Percentiles rank a stretch among this genome's conserved stretches.
phyloP scores from a whole-genome alignment of 179 eudicot species.

The Camellia oleifera region DNA sequence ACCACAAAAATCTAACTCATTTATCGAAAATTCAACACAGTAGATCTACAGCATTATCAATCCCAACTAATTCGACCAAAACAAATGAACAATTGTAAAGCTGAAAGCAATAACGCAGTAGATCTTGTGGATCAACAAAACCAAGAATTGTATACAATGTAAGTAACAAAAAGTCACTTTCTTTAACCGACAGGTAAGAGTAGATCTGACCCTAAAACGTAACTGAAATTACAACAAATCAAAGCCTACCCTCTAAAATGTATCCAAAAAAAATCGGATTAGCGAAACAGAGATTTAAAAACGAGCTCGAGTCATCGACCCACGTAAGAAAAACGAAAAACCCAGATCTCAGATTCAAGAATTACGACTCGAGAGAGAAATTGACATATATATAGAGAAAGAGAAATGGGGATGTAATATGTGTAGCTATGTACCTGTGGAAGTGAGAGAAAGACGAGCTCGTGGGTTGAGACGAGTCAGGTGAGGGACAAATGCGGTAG shows the following conservation, averaged over 20 bases:
- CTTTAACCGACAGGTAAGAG: background rate
- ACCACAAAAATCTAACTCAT: background rate
- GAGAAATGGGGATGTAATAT: background rate
- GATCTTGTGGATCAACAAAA: background rate
- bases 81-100: background rate
- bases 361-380: background rate
- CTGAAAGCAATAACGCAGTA: background rate
- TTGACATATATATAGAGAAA: background rate
- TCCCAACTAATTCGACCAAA: background rate
- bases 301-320: conserved; percentile 14
- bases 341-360: conserved; percentile 4
- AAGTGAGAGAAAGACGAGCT: background rate
- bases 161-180: background rate
- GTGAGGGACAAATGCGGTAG: background rate
- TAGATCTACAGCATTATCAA: conserved; percentile 10
- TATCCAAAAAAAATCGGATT: conserved; percentile 10
- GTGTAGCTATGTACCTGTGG: background rate
- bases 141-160: background rate
- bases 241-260: conserved; percentile 13
- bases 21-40: background rate
- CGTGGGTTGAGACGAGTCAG: conserved; percentile 9
- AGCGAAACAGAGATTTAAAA: conserved; percentile 18
- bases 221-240: conserved; percentile 16
- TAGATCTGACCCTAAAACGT: conserved; percentile 1
- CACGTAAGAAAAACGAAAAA: background rate